Evolutionary conservation across 495 filamentous ascomycete species (phyloP), one percentile per base, ranked within the genome.

Genomic region (Neurospora sp.): DNA sequence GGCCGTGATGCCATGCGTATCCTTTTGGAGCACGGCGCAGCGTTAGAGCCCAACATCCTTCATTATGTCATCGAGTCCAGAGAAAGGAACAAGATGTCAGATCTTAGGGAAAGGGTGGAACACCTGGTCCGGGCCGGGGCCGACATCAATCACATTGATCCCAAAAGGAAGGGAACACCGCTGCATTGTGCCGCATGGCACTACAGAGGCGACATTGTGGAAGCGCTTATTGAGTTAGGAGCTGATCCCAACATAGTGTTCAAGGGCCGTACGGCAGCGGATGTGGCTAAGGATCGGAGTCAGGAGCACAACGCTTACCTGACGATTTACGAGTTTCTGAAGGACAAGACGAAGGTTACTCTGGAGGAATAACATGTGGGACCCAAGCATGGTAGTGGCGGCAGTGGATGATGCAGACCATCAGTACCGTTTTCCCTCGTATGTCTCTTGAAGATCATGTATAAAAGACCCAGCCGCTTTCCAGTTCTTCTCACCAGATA

Each of bases 1-100:
- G 44, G 44, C 0, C 0, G 8, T 0, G 1, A 2, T 22, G 8
- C 44, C 44, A 0, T 47, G 0, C 44, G 44, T 22, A 4, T 47
- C 3, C n/a, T 47, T 22, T 4, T 47, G 44, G n/a, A 47, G n/a
- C 44, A 47, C n/a, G 44, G 44, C 44, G 44, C n/a, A 20, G 44
- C 0, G n/a, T 47, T 47, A 5, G 44, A 47, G 44, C 44, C 44
- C n/a, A 47, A 47, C 44, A 47, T 47, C 44, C 18, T 20, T 47
- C 44, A 47, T 47, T 7, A 20, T 20, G 44, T 0, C 44, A 10
- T 47, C 44, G 0, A 8, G 7, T n/a, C n/a, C 6, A 20, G n/a
- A n/a, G 31, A n/a, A n/a, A n/a, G n/a, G n/a, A n/a, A n/a, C 27
- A 3, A 31, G 27, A 20, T n/a, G n/a, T 10, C 44, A 47, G n/a